A percentile compares a stretch with the other conserved stretches of the same genome.
These are phyloP conservation scores for Stellera chamaejasme DNA, from an alignment of 345 rosid genomes.

Conservation along the genomic window DNA sequence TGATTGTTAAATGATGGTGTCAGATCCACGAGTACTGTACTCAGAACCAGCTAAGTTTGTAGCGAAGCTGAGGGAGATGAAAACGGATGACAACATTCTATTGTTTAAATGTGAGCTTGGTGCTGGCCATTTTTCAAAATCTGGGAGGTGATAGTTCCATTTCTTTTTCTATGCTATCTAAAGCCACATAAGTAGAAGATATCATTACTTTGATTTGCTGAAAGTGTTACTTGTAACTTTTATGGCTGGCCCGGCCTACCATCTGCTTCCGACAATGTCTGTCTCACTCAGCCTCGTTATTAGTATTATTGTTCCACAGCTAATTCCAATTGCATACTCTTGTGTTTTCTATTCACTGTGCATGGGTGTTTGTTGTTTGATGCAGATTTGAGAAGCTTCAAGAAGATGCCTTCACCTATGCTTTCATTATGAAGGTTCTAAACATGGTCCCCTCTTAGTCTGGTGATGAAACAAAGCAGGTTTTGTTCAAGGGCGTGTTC, in stretches of 20 bases:
- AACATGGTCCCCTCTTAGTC: conserved; percentile 44
- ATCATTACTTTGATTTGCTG: no score
- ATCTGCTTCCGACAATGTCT: no score
- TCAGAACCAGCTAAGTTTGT: conserved; percentile 91
- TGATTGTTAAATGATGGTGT: conserved; percentile 2
- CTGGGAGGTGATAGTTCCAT: conserved; percentile 58
- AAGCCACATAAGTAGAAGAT: no score
- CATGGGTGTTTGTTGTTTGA: not conserved
- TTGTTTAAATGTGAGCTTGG: conserved; percentile 87
- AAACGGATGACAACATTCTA: conserved; percentile 62
- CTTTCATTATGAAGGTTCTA: conserved; percentile 71
- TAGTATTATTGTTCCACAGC: no score
- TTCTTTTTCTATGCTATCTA: not conserved
- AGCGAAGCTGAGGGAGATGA: conserved; percentile 83
- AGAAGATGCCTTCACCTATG: conserved; percentile 61
- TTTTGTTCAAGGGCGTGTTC: no score
- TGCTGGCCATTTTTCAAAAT: conserved; percentile 92
- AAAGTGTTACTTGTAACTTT: no score
- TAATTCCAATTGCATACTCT: no score
- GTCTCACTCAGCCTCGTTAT: no score
- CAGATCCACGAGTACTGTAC: conserved; percentile 92
- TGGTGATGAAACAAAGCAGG: not conserved
- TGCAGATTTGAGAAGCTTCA: conserved; percentile 93
- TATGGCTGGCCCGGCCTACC: no score
- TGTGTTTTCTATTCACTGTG: no score